Percentiles rank a stretch among this genome's conserved stretches.
Conservation (phyloP, 2,329 filamentous ascomycete species). For the Alternaria viburni region DNA sequence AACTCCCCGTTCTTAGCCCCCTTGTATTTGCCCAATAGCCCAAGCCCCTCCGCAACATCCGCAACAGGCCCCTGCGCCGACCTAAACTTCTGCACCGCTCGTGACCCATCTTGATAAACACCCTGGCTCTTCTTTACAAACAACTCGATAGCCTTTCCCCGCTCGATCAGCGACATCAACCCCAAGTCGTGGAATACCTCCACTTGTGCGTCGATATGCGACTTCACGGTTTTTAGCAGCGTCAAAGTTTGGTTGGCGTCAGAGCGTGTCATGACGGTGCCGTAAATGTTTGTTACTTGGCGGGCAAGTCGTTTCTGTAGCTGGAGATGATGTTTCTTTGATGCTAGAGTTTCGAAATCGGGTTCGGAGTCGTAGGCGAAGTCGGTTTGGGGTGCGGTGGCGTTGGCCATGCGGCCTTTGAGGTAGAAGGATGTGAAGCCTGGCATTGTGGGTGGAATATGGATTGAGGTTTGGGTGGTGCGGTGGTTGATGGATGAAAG, state of each 20-base stretch:
- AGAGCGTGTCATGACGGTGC: not conserved
- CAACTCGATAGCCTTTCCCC: not conserved
- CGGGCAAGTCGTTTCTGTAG: not conserved
- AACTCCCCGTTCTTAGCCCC: not conserved
- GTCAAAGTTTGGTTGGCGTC: not conserved
- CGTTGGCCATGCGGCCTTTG: not conserved
- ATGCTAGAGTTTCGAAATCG: not conserved
- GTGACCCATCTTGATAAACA: not conserved
- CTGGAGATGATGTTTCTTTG: not conserved
- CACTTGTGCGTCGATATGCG: not conserved
- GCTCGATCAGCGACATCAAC: not conserved
- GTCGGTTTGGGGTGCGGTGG: not conserved
- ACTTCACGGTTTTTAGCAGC: not conserved
- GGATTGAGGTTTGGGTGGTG: not conserved
- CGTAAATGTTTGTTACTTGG: not conserved
- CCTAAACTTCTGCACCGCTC: not conserved
- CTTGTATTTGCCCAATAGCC: not conserved
- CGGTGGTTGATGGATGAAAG: not conserved
- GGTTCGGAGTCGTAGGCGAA: not conserved
- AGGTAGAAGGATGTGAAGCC: slow-evolving; percentile 4
- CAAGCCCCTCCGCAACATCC: not conserved
- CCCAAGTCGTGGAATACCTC: not conserved
- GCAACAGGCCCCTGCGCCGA: not conserved
- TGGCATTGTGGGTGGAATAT: not conserved
- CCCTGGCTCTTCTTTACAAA: not conserved